phyloP scores from a whole-genome alignment of 148 eudicot genomes.

The Tetragonia tetragonoides region DNA sequence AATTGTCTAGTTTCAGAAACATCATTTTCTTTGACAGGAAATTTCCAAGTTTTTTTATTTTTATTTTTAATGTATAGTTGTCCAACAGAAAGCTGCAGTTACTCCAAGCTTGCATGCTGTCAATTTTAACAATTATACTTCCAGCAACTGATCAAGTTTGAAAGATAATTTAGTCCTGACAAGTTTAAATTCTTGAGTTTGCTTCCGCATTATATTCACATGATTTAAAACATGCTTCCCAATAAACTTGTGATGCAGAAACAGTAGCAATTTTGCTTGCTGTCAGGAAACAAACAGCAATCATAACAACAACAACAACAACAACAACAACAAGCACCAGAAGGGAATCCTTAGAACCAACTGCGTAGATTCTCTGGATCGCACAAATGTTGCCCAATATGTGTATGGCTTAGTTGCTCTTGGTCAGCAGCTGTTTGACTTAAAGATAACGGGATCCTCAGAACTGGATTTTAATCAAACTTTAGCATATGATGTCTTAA shows the following conservation, averaged over 20 bases:
- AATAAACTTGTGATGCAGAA: conserved; percentile 15
- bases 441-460: conserved; percentile 48
- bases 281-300: not conserved
- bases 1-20: not conserved
- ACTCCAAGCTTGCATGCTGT: not conserved
- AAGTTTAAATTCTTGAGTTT: not conserved
- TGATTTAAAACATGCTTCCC: not conserved
- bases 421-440: conserved; percentile 66
- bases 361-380: conserved; percentile 93
- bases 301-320: conserved; percentile 2
- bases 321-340: conserved; percentile 30
- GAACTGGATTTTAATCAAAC: conserved; percentile 44
- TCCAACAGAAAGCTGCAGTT: not conserved
- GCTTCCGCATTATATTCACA: not conserved
- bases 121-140: not conserved
- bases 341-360: conserved; percentile 78
- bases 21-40: not conserved
- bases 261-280: not conserved
- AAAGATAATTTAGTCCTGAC: not conserved
- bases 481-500: conserved; percentile 66
- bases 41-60: not conserved
- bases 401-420: conserved; percentile 85
- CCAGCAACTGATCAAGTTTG: not conserved
- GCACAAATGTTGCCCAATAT: conserved; percentile 87
- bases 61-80: not conserved